Evolutionary conservation across 2,329 filamentous ascomycete species (phyloP), one percentile per base, ranked within the genome.

Genomic region (Fonsecaea pugnacius): DNA sequence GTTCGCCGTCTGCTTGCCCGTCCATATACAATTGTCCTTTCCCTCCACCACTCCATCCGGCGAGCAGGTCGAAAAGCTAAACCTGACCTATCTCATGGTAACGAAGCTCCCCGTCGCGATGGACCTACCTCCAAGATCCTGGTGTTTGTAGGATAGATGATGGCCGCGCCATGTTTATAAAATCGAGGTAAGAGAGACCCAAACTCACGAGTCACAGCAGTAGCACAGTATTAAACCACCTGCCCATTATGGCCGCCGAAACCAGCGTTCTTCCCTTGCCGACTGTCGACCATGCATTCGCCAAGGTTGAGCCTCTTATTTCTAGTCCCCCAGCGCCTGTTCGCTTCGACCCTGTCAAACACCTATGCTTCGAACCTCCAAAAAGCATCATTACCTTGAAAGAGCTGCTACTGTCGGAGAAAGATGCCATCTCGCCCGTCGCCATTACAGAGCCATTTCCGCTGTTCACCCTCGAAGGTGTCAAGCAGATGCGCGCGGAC

Each of bases 341-440:
- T 16, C 33, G 43, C 35, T 88, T 88, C 70, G 74, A 83, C 53
- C 79, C 84, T 0, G 67, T 74, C 21, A 81, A 78, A 69, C 85
- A 89, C 70, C 72, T 89, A 16, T 75, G 74, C 50, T 86, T 81
- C 72, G 73, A 82, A 59, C 73, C 79, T 2, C 79, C 82, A 3
- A 75, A 78, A 10, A 77, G 81, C 62, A 77, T 84, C 57, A 75
- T 84, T 66, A 84, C 78, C 6, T 88, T 88, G 85, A 79, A 83
- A 69, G 86, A 88, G 14, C 40, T 67, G 27, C 53, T 58, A 2
- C 35, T 67, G 33, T 60, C 59, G 12, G 59, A 62, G 27, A 50
- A 59, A 27, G 50, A 61, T 62, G 65, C 62, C 27, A 61, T 74
- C 14, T 73, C 72, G 0, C 64, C 71, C 14, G 62, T 72, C 7